These are phyloP conservation scores for Sporothrix brasiliensis DNA, from an alignment of 2,329 filamentous ascomycete genomes.

Conservation along the genomic window DNA sequence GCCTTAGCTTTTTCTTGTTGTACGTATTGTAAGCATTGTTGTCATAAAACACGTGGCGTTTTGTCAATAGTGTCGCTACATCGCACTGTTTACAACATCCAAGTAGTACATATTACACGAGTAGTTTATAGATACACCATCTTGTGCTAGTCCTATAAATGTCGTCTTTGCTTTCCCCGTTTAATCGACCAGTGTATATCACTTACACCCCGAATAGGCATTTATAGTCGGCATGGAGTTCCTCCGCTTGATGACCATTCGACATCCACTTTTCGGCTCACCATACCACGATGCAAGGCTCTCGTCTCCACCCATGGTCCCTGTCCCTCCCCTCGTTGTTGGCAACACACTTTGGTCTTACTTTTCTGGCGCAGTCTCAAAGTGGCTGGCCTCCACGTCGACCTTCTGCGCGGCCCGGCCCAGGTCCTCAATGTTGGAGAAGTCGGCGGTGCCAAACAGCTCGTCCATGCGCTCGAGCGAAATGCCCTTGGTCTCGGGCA, in stretches of 20 bases:
- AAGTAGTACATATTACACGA: conserved; percentile 19
- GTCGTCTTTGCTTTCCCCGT: no score
- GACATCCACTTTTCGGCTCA: conserved; percentile 3
- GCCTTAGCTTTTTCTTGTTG: neutral
- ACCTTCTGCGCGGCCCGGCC: conserved; percentile 32
- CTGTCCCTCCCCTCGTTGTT: neutral
- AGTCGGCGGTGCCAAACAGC: conserved; percentile 38
- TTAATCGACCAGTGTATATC: neutral
- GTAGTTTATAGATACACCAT: neutral
- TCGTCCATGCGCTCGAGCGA: conserved; percentile 40
- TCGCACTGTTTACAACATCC: neutral
- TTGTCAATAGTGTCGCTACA: neutral
- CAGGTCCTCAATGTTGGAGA: conserved; percentile 36
- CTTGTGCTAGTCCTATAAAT: neutral
- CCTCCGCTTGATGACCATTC: neutral
- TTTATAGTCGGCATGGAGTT: conserved; percentile 19
- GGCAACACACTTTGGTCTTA: neutral
- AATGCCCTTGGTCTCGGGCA: conserved; percentile 38
- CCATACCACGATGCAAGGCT: no score
- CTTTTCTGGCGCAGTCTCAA: conserved; percentile 12
- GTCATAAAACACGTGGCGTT: neutral
- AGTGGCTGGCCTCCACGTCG: conserved; percentile 29
- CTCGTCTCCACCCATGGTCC: neutral
- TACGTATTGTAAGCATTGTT: neutral
- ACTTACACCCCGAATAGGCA: neutral